Conservation (phyloP, 192 early-diverging fungal genomes). For the Gaertneriomyces semiglobifer region DNA sequence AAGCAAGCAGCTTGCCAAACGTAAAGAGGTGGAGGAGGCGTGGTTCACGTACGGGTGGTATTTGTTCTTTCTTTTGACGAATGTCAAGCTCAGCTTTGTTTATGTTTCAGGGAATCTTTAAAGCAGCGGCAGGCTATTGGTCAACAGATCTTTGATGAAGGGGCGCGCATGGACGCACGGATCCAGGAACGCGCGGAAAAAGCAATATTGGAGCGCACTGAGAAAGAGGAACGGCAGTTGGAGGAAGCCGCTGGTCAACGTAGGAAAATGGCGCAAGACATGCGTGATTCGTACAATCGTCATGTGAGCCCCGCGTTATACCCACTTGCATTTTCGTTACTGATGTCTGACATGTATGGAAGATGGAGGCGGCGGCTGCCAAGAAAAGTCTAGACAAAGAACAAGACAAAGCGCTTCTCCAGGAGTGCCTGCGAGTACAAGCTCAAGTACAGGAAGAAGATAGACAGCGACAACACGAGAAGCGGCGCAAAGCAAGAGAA, state of each 20-base stretch:
- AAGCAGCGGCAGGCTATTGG: conserved; percentile 28
- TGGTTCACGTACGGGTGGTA: conserved; percentile 31
- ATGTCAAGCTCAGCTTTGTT: background rate
- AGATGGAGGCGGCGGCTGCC: background rate
- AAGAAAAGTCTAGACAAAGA: conserved; percentile 5
- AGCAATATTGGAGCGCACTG: conserved; percentile 26
- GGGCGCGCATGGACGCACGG: conserved; percentile 23
- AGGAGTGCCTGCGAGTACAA: conserved; percentile 18
- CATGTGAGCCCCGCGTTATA: background rate
- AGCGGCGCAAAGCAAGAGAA: conserved; percentile 9
- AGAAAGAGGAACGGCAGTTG: background rate
- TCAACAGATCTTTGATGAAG: conserved; percentile 15
- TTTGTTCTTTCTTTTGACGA: background rate
- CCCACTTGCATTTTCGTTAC: background rate
- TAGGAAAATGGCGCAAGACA: conserved; percentile 4
- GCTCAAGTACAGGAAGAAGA: conserved; percentile 4
- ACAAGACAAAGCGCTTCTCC: conserved; percentile 8
- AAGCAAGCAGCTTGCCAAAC: conserved; percentile 26
- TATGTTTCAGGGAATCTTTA: conserved; percentile 27
- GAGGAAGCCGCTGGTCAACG: background rate
- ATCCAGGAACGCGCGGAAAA: conserved; percentile 31
- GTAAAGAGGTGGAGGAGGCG: conserved; percentile 36
- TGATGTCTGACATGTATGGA: background rate
- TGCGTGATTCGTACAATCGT: background rate
- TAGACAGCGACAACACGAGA: background rate